These are phyloP conservation scores for Leishmania mexicana DNA, from an alignment of 208 protist species.

Conservation along the genomic window DNA sequence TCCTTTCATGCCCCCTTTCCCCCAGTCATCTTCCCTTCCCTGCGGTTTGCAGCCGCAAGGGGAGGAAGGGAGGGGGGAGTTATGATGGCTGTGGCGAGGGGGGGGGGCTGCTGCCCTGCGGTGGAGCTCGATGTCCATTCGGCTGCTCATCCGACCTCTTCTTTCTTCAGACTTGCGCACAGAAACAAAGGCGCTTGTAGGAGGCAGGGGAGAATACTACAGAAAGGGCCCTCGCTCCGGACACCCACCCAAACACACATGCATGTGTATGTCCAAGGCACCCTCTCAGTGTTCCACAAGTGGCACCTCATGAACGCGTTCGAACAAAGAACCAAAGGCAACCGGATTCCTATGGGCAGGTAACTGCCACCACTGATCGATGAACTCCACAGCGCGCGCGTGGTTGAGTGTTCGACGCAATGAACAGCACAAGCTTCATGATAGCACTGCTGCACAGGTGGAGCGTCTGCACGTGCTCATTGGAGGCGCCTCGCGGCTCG, in stretches of 20 bases:
- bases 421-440: background rate
- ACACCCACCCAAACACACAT: background rate
- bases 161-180: background rate
- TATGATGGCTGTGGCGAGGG: background rate
- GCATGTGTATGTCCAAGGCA: background rate
- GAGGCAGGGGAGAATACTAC: background rate
- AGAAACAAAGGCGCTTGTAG: background rate
- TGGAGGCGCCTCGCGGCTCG: background rate
- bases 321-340: background rate
- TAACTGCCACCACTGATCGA: background rate
- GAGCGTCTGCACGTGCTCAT: constrained; percentile 1
- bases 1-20: background rate
- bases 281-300: background rate
- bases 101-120: background rate
- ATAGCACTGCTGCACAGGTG: background rate
- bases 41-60: background rate
- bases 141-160: background rate
- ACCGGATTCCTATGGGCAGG: background rate
- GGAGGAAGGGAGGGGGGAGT: background rate
- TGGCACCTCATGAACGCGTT: background rate
- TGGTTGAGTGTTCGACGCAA: constrained; percentile 8
- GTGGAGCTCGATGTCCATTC: background rate
- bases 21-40: background rate
- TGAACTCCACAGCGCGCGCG: constrained; percentile 11
- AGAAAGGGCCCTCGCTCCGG: background rate